Conservation (phyloP, 2,329 filamentous ascomycete genomes). For the Grosmannia serpens region DNA sequence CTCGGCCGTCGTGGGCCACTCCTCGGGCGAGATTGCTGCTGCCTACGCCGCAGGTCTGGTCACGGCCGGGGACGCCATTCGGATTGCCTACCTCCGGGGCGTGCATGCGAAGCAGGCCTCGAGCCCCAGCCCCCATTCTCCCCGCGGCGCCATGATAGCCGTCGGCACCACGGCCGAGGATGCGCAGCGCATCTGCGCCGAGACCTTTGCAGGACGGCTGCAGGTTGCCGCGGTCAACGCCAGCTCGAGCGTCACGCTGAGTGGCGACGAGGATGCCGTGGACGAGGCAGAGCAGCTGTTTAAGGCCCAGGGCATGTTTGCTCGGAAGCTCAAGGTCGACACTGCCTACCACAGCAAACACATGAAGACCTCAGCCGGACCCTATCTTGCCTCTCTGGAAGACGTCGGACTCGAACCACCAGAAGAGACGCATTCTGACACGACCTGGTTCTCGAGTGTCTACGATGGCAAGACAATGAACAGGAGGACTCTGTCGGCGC, state of each 20-base stretch:
- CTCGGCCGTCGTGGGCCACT: conserved; percentile 19
- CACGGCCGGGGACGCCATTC: conserved; percentile 5
- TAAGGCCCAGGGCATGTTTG: conserved; percentile 17
- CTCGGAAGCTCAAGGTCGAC: conserved; percentile 23
- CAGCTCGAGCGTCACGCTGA: not conserved
- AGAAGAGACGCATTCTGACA: not conserved
- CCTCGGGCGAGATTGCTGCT: conserved; percentile 22
- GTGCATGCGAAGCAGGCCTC: not conserved
- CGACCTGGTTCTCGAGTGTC: not conserved
- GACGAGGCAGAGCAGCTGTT: conserved; percentile 10
- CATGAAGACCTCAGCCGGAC: conserved; percentile 16
- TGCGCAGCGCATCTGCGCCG: not conserved
- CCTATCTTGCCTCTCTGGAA: conserved; percentile 4
- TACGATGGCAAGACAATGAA: not conserved
- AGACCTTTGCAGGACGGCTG: not conserved
- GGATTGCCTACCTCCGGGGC: conserved; percentile 12
- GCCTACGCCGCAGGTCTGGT: conserved; percentile 18
- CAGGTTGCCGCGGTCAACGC: not conserved
- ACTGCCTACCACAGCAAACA: conserved; percentile 30
- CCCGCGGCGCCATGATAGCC: conserved; percentile 12
- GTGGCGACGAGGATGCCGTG: conserved; percentile 19
- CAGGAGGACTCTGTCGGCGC: not conserved
- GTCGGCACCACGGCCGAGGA: conserved; percentile 6
- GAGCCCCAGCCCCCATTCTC: not conserved
- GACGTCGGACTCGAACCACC: not conserved